A percentile compares a stretch with the other conserved stretches of the same genome.
Conservation (phyloP, 257 asterid genomes). For the Plantago elongata region DNA sequence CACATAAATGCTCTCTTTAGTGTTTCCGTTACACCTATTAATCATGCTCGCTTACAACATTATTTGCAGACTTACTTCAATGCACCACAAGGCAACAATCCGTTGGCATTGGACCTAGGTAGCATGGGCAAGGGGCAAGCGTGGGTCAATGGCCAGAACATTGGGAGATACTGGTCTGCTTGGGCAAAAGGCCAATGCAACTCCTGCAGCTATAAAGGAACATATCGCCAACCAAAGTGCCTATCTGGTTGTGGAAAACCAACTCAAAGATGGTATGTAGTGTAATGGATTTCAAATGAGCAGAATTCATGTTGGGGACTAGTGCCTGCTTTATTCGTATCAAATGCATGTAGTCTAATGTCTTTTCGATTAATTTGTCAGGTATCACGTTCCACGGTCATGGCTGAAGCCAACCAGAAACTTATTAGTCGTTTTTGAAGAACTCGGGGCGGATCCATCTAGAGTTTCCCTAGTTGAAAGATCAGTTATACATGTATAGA, state of each 20-base stretch:
- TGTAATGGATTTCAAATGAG: not conserved
- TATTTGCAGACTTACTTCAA: slow-evolving; percentile 61
- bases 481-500: slow-evolving; percentile 40
- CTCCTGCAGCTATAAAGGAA: slow-evolving; percentile 60
- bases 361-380: slow-evolving; percentile 22
- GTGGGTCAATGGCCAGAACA: slow-evolving; percentile 87
- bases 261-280: slow-evolving; percentile 81
- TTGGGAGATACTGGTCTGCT: slow-evolving; percentile 86
- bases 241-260: slow-evolving; percentile 90
- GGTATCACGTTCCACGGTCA: slow-evolving; percentile 93
- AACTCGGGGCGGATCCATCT: slow-evolving; percentile 89
- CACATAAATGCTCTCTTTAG: not conserved
- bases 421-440: slow-evolving; percentile 73
- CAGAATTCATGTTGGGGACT: no score
- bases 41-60: not conserved
- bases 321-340: not conserved
- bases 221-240: slow-evolving; percentile 66
- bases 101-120: slow-evolving; percentile 69
- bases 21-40: not conserved
- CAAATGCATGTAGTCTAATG: not conserved
- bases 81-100: slow-evolving; percentile 66
- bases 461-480: slow-evolving; percentile 68
- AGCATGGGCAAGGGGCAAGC: slow-evolving; percentile 93
- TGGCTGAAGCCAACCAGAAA: slow-evolving; percentile 76
- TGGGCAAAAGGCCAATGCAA: slow-evolving; percentile 69